These are phyloP conservation scores for Picea sitchensis DNA, from an alignment of 75 land plant genomes.

Conservation along the genomic window DNA sequence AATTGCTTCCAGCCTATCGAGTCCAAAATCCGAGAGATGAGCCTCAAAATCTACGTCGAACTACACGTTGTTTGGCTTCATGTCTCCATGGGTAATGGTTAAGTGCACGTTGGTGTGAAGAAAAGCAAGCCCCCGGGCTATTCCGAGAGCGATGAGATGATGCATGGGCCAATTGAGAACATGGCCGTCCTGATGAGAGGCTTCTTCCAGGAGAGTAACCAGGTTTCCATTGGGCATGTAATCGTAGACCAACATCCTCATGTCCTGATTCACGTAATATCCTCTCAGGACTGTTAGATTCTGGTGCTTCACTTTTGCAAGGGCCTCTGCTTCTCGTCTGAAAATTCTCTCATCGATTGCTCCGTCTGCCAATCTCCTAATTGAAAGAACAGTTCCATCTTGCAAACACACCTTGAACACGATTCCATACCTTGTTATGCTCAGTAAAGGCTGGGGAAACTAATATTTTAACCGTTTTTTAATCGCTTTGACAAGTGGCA, in stretches of 20 bases:
- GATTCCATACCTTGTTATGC: slow-evolving; percentile 73
- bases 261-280: slow-evolving; percentile 69
- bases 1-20: slow-evolving; percentile 55
- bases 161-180: slow-evolving; percentile 99
- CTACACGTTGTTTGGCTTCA: slow-evolving; percentile 81
- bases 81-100: slow-evolving; percentile 75
- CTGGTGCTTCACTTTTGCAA: slow-evolving; percentile 84
- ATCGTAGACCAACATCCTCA: slow-evolving; percentile 79
- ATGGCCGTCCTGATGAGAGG: slow-evolving; percentile 92
- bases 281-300: slow-evolving; percentile 90
- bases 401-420: slow-evolving; percentile 85
- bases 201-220: slow-evolving; percentile 89
- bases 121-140: slow-evolving; percentile 92
- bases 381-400: slow-evolving; percentile 88
- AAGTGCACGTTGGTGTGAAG: slow-evolving; percentile 67
- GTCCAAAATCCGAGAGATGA: slow-evolving; percentile 91
- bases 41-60: slow-evolving; percentile 99
- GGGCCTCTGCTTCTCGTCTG: slow-evolving; percentile 77
- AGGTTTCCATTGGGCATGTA: slow-evolving; percentile 99
- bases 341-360: slow-evolving; percentile 56
- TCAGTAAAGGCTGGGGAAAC: too few relatives aligned
- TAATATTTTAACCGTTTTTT: too few relatives aligned
- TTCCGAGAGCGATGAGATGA: slow-evolving; percentile 94
- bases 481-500: too few relatives aligned
- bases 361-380: slow-evolving; percentile 65